Percentiles rank a stretch among this genome's conserved stretches.
These are phyloP conservation scores for Huiozyma naganishii DNA, from an alignment of 805 yeast species.

Conservation along the genomic window DNA sequence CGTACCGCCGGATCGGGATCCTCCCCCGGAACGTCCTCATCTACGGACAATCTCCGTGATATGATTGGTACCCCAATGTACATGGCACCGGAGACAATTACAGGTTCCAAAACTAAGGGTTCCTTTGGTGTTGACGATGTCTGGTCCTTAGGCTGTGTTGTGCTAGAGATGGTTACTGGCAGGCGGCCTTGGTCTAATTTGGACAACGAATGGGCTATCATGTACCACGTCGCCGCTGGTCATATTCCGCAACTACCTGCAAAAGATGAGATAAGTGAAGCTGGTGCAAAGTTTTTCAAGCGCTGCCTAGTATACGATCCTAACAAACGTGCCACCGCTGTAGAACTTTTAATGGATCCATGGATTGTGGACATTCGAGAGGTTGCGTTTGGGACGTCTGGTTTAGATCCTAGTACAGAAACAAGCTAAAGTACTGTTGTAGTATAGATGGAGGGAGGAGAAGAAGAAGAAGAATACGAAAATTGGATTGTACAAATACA, in stretches of 20 bases:
- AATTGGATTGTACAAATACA: too few species aligned
- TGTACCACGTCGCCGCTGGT: constrained; percentile 97
- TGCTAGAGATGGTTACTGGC: constrained; percentile 94
- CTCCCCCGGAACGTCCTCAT: background rate
- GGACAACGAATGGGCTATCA: constrained; percentile 96
- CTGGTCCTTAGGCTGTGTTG: constrained; percentile 96
- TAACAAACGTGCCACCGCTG: constrained; percentile 67
- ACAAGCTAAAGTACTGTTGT: too few species aligned
- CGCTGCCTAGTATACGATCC: constrained; percentile 82
- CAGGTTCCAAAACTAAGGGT: constrained; percentile 46
- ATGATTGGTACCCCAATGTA: constrained; percentile 95
- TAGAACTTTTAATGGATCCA: constrained; percentile 76
- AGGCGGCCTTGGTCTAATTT: constrained; percentile 94
- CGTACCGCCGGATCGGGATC: constrained; percentile 1
- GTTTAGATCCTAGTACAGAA: too few species aligned
- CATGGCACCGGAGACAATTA: constrained; percentile 95
- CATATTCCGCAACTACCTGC: constrained; percentile 80
- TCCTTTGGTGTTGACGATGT: constrained; percentile 50
- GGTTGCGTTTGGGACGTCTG: constrained; percentile 43
- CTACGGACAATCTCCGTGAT: constrained; percentile 15
- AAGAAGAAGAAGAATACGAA: too few species aligned
- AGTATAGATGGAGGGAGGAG: too few species aligned
- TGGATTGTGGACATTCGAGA: constrained; percentile 73
- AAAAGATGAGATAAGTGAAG: constrained; percentile 65
- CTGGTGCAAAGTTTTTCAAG: constrained; percentile 63